These are phyloP conservation scores for Yamadazyma olivae DNA, from an alignment of 805 yeast species.

Conservation along the genomic window DNA sequence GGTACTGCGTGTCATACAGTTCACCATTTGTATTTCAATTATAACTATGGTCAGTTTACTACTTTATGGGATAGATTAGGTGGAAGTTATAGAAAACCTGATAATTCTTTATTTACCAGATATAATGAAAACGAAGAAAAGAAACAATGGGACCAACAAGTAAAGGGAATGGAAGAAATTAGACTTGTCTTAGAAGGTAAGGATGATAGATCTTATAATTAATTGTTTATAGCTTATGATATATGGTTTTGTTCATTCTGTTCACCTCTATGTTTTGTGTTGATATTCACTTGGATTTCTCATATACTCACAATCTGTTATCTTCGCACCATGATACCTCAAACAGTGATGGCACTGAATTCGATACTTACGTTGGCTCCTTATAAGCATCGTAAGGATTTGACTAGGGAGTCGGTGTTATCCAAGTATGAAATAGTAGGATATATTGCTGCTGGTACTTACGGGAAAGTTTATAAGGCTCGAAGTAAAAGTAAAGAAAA, in stretches of 20 bases:
- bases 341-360: no score
- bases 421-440: constrained; percentile 86
- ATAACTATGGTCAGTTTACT: constrained; percentile 97
- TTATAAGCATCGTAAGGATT: constrained; percentile 53
- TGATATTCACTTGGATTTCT: no score
- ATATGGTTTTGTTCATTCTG: no score
- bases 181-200: constrained; percentile 77
- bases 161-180: constrained; percentile 71
- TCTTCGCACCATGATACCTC: no score
- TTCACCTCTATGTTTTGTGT: no score
- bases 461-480: constrained; percentile 94
- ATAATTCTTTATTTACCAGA: constrained; percentile 64
- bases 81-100: constrained; percentile 90
- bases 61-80: constrained; percentile 98
- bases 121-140: constrained; percentile 52
- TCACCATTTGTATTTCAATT: constrained; percentile 95
- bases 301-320: no score
- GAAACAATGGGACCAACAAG: constrained; percentile 68
- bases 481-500: constrained; percentile 33
- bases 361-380: constrained; percentile 41
- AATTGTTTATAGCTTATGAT: neutral
- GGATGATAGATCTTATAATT: constrained; percentile 69
- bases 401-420: constrained; percentile 67
- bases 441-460: constrained; percentile 97
- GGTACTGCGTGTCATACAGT: constrained; percentile 99